phyloP scores from a whole-genome alignment of 805 yeast species.

The Debaryomyces maramus region DNA sequence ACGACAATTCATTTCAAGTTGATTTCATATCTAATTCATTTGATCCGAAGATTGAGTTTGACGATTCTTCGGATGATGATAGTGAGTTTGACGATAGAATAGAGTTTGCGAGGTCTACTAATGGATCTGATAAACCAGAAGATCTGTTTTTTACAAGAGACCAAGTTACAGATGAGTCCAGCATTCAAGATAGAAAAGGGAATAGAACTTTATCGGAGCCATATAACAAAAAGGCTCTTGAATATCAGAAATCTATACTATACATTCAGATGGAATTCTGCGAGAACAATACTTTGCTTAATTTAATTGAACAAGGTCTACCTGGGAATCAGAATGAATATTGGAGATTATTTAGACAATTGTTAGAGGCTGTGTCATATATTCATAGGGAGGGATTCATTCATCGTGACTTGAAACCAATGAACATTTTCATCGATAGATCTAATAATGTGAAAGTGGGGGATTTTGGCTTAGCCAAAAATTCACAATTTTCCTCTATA shows the following conservation, averaged over 20 bases:
- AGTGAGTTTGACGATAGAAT: slow-evolving; percentile 26
- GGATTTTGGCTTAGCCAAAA: slow-evolving; percentile 95
- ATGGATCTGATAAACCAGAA: slow-evolving; percentile 10
- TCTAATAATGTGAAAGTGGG: slow-evolving; percentile 89
- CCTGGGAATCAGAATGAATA: slow-evolving; percentile 73
- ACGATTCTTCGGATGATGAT: slow-evolving; percentile 33
- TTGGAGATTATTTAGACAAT: slow-evolving; percentile 87
- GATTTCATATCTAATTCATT: slow-evolving; percentile 71
- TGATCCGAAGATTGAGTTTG: slow-evolving; percentile 58
- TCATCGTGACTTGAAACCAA: slow-evolving; percentile 93
- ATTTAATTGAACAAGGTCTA: slow-evolving; percentile 73
- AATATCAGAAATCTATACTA: slow-evolving; percentile 57
- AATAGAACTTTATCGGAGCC: slow-evolving; percentile 1
- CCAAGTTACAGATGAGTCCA: slow-evolving; percentile 3
- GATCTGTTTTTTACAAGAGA: slow-evolving; percentile 7
- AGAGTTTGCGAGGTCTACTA: slow-evolving; percentile 32
- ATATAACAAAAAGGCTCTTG: slow-evolving; percentile 1
- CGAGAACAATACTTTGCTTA: slow-evolving; percentile 86
- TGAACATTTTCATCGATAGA: slow-evolving; percentile 92
- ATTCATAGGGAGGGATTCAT: slow-evolving; percentile 93
- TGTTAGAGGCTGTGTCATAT: slow-evolving; percentile 84
- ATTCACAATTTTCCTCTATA: slow-evolving; percentile 56
- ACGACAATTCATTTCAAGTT: slow-evolving; percentile 39
- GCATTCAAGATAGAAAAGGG: slow-evolving; percentile 1
- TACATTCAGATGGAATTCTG: slow-evolving; percentile 99